Base-by-base conservation (phyloP, 2,329 filamentous ascomycete species). In the Ceratocystis papillata region DNA sequence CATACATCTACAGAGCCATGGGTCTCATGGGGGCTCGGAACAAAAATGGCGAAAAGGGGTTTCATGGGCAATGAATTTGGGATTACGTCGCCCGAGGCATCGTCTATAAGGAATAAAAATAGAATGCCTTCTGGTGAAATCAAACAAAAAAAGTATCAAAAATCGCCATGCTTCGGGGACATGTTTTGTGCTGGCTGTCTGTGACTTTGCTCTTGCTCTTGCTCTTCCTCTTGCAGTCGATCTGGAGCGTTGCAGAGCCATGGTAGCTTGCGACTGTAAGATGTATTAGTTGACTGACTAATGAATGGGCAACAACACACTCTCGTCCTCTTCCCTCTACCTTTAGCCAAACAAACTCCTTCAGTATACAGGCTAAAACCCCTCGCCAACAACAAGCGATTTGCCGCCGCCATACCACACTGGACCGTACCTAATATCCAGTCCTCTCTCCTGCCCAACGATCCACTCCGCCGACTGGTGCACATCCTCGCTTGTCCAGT, bases 361-460 rank as follows among this genome's bases (percentile, higher is more conserved):
- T 5, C 4, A n/a, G 2, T 8, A 22, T 17, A 33, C 30, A 17
- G 20, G 70, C 69, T 74, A 86, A 72, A 85, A 87, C 0, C 84
- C 84, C 73, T 86, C 83, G 20, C 84, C 84, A 20, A 80, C 65
- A 72, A 80, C 76, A 68, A 96, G 80, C 2, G 84, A 87, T 69
- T 88, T 81, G 0, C 92, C 92, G 30, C 86, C 89, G 45, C 88
- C 93, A 77, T 96, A 96, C 91, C 92, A 97, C 57, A 96, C 76
- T 5, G 81, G 79, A 0, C 93, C 93, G 69, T 81, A 83, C 57
- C 89, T 83, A 67, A 84, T 85, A 72, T 93, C 88, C 65, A 96
- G 76, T 0, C 92, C 92, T 71, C 80, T 87, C 74, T 93, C 90
- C 71, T 95, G 84, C 0, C 93, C 92, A n/a, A 96, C 85, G 28